These are phyloP conservation scores for Lactarius akahatsu DNA, from an alignment of 768 basidiomycete species.

Conservation along the genomic window DNA sequence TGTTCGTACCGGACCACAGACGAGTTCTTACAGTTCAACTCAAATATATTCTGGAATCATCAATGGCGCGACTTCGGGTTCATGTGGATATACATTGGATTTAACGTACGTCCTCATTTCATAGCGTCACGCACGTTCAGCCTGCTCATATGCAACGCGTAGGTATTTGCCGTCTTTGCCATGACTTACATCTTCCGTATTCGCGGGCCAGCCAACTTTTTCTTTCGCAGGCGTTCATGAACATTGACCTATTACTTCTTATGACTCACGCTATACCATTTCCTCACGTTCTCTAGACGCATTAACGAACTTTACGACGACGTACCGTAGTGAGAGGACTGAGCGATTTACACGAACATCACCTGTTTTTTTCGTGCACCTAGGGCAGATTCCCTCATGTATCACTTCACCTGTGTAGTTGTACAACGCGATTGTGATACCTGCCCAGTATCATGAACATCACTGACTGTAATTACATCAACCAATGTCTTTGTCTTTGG, in stretches of 20 bases:
- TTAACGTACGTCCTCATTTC: slow-evolving; percentile 42
- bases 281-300: too few species aligned
- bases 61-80: slow-evolving; percentile 51
- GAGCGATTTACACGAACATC: too few species aligned
- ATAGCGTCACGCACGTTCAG: neutral
- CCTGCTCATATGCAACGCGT: neutral
- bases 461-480: too few species aligned
- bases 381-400: too few species aligned
- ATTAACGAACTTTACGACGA: too few species aligned
- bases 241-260: neutral
- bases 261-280: too few species aligned
- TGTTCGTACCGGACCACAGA: slow-evolving; percentile 61
- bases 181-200: slow-evolving; percentile 62
- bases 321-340: too few species aligned
- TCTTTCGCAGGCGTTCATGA: slow-evolving; percentile 13
- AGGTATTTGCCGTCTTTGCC: slow-evolving; percentile 48
- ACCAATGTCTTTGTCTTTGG: too few species aligned
- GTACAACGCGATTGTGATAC: too few species aligned
- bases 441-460: too few species aligned
- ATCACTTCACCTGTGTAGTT: too few species aligned
- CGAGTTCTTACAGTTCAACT: slow-evolving; percentile 50
- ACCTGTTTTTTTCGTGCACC: too few species aligned
- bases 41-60: slow-evolving; percentile 60
- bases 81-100: slow-evolving; percentile 43
- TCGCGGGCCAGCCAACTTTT: slow-evolving; percentile 29